Evolutionary conservation across 148 eudicot species (phyloP), one percentile per base, ranked within the genome.

Genomic region (Persicaria maculosa): DNA sequence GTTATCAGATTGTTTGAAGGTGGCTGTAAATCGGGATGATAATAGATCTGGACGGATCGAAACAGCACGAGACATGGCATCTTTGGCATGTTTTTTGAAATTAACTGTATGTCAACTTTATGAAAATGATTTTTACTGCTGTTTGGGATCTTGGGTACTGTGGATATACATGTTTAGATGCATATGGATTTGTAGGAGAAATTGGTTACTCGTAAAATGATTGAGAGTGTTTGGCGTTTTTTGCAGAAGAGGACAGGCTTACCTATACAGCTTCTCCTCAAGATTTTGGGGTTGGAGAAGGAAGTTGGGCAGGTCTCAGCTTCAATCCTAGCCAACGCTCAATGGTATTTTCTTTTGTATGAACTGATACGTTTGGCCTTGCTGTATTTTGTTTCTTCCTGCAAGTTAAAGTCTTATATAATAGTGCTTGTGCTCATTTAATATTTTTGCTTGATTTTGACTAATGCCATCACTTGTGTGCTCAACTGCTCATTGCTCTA

Each of bases 281-380:
- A 57, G 90, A 88, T 83, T 72, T 71, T 79, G 95, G 91, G 44
- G 84, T 86, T 74, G 96, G 91, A 79, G 96, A 90, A 81, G 87
- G 91, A 58, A 85, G 96, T 57, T 90, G 96, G 96, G 84, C 92
- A 43, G 96, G 96, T 75, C 88, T 90, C 79, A 88, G 89, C 81
- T 90, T 90, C 77, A 84, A 80, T 79, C 92, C 92, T 71, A 75
- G 61, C 67, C 96, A 85, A 64, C 83, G 89, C 83, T 86, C 87
- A 71, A 85, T 79, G 95, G 95, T 90, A 86, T 14, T 16, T 81
- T 76, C 16, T 47, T 45, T 55, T 11, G 9, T 48, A 48, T 48
- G 9, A 48, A 48, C 8, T 48, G 52, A 48, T 48, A 48, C 9
- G 3, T 48, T 8, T 48, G 52, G 52, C 12, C 52, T 48, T 48